phyloP scores from a whole-genome alignment of 345 rosid genomes.

The Citrus mangshanensis region DNA sequence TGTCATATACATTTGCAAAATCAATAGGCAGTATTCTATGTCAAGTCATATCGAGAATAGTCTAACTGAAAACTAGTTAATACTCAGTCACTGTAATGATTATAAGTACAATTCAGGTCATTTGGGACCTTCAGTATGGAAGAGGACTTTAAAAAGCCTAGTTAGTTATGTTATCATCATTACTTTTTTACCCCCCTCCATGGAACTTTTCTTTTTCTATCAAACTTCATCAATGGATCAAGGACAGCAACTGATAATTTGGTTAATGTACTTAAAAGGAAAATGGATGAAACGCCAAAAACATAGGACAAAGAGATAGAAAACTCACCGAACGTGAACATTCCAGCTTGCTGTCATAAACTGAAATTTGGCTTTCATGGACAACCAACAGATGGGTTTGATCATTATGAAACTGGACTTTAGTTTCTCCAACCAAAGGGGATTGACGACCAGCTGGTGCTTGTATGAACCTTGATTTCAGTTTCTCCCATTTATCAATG shows the following conservation, averaged over 20 bases:
- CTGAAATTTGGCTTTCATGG: constrained; percentile 43
- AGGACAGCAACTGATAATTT: background rate
- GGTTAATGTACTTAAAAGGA: background rate
- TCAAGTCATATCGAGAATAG: background rate
- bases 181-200: background rate
- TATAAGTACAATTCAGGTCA: background rate
- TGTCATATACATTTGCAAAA: background rate
- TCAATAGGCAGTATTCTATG: background rate
- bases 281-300: background rate
- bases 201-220: background rate
- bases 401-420: constrained; percentile 49
- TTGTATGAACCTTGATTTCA: constrained; percentile 35
- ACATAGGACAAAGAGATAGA: background rate
- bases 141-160: background rate
- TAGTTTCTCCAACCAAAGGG: constrained; percentile 37
- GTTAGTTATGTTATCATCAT: background rate
- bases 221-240: background rate
- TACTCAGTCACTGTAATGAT: background rate
- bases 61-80: background rate
- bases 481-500: constrained; percentile 78
- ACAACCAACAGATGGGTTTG: constrained; percentile 42
- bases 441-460: constrained; percentile 38
- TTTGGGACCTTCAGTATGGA: background rate
- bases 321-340: constrained; percentile 38
- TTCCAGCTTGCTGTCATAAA: constrained; percentile 47